phyloP scores from a whole-genome alignment of 2,329 filamentous ascomycete species.

The Ceratocystiopsis minuta region DNA sequence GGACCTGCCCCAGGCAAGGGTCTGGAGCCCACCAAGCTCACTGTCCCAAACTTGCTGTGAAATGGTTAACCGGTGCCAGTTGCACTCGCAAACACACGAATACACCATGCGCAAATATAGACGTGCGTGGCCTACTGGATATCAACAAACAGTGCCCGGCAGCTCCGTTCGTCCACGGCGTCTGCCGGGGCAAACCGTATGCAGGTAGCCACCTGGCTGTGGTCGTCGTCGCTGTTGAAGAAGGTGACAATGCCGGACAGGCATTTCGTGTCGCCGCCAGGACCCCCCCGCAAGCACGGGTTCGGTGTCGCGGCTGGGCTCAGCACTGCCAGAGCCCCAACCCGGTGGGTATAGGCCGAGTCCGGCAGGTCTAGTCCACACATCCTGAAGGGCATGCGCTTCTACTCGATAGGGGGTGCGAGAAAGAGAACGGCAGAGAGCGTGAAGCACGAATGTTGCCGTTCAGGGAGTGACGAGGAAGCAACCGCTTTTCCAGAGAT shows the following conservation, averaged over 20 bases:
- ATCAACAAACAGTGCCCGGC: neutral
- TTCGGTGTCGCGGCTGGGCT: neutral
- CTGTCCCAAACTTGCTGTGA: conserved; percentile 3
- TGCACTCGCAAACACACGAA: no score
- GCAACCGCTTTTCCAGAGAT: no score
- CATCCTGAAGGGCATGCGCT: conserved; percentile 1
- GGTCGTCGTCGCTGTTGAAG: conserved; percentile 7
- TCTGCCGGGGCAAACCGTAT: conserved; percentile 5
- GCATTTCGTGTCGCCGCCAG: neutral
- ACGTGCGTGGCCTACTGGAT: conserved; percentile 4
- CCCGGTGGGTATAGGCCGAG: conserved; percentile 4
- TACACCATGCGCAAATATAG: no score
- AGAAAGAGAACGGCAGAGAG: no score
- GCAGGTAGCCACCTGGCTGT: conserved; percentile 8
- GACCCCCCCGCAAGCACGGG: no score
- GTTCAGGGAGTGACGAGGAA: no score
- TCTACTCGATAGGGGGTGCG: no score
- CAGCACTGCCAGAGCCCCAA: conserved; percentile 8
- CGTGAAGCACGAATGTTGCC: no score
- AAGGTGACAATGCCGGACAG: conserved; percentile 4
- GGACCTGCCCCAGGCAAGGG: no score
- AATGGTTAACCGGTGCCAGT: neutral
- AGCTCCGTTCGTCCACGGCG: neutral
- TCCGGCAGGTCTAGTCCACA: conserved; percentile 6
- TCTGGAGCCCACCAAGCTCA: no score